Conservation (phyloP, 345 rosid genomes). For the Euphorbia peplus region DNA sequence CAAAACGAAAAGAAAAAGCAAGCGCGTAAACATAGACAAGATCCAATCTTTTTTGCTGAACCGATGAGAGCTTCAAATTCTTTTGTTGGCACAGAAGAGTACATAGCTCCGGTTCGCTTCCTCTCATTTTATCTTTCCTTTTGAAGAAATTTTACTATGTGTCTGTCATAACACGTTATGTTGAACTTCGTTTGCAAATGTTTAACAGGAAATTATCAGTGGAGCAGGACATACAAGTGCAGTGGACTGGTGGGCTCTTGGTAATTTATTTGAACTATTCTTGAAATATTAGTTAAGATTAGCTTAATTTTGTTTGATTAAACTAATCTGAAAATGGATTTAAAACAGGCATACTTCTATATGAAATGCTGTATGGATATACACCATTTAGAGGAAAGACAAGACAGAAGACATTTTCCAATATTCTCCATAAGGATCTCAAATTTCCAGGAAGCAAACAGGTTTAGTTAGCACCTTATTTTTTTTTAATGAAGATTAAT, state of each 20-base stretch:
- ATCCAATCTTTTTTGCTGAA: slow-evolving; percentile 87
- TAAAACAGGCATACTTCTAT: slow-evolving; percentile 49
- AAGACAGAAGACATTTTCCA: slow-evolving; percentile 87
- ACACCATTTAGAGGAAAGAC: slow-evolving; percentile 97
- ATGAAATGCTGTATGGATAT: slow-evolving; percentile 94
- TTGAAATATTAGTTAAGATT: no score
- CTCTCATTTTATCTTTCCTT: no score
- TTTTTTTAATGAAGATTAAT: not conserved
- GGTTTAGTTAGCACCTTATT: slow-evolving; percentile 23
- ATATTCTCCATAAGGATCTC: slow-evolving; percentile 79
- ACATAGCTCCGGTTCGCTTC: slow-evolving; percentile 83
- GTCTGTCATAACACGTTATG: not conserved
- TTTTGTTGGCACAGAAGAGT: slow-evolving; percentile 97
- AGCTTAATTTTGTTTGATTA: no score
- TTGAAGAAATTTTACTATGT: not conserved
- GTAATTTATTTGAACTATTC: slow-evolving; percentile 30
- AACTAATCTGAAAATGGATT: no score
- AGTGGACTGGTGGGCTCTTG: slow-evolving; percentile 99
- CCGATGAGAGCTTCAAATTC: slow-evolving; percentile 97
- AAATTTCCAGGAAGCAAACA: slow-evolving; percentile 70
- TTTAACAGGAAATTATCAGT: slow-evolving; percentile 73
- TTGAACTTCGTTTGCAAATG: not conserved
- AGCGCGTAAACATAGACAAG: slow-evolving; percentile 30
- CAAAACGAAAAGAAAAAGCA: slow-evolving; percentile 58
- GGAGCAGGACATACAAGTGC: slow-evolving; percentile 96